Conservation (phyloP, 805 yeast genomes). For the Suhomyces sp. region DNA sequence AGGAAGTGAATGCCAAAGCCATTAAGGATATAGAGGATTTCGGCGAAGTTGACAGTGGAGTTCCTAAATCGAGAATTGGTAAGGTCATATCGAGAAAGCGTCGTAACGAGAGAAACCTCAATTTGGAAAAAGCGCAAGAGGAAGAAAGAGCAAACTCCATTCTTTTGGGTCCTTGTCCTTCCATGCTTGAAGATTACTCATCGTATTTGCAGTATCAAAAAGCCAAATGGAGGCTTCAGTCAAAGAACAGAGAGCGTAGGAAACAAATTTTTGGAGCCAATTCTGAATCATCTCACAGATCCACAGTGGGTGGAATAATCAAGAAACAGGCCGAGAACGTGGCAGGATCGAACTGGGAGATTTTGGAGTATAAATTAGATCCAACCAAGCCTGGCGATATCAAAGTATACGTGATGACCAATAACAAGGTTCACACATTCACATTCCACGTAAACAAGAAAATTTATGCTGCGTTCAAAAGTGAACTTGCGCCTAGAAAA, state of each 20-base stretch:
- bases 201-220: slow-evolving; percentile 75
- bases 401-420: slow-evolving; percentile 65
- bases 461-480: slow-evolving; percentile 64
- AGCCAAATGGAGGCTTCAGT: slow-evolving; percentile 81
- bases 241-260: slow-evolving; percentile 69
- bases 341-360: slow-evolving; percentile 81
- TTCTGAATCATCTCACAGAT: slow-evolving; percentile 49
- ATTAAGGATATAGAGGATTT: slow-evolving; percentile 73
- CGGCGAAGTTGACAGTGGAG: slow-evolving; percentile 34
- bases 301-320: slow-evolving; percentile 64
- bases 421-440: slow-evolving; percentile 70
- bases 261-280: slow-evolving; percentile 73
- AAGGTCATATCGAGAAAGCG: slow-evolving; percentile 50
- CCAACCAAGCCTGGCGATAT: slow-evolving; percentile 66
- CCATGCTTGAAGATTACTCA: slow-evolving; percentile 61
- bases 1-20: slow-evolving; percentile 44
- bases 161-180: slow-evolving; percentile 57
- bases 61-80: slow-evolving; percentile 35
- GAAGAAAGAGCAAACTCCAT: slow-evolving; percentile 50
- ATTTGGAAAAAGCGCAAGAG: slow-evolving; percentile 31
- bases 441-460: slow-evolving; percentile 72
- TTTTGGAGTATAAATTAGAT: slow-evolving; percentile 65
- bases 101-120: slow-evolving; percentile 21
- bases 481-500: slow-evolving; percentile 39
- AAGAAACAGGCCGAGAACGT: slow-evolving; percentile 76